Evolutionary conservation across 108 stramenopile genomes (phyloP), one percentile per base, ranked within the genome.

Genomic region (Nitzschia putrida): DNA sequence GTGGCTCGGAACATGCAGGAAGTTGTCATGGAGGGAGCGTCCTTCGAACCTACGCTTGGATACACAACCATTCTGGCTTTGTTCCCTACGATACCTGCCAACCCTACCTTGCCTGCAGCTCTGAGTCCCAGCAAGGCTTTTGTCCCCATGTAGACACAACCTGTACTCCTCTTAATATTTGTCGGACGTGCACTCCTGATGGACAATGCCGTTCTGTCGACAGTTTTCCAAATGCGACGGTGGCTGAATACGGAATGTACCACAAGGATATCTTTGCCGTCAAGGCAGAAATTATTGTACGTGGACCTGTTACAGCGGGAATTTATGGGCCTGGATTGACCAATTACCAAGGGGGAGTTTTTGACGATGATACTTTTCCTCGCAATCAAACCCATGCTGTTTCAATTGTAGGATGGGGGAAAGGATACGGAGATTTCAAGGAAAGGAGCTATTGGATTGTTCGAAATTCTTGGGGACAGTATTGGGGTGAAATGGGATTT

Each of bases 331-430:
- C 79, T 51, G 79, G 80, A 29, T 69, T 91, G n/a, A 61, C 86
- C 24, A 72, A 86, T 61, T 90, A 91, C 63, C 68, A 83, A 50
- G 87, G 89, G 23, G 95, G 97, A 18, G 86, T 95, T 55, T 66
- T 96, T 66, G 65, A 66, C 41, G 85, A 96, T 80, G 71, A 69
- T 10, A 25, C 67, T 26, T 76, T 64, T 22, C 71, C 71, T 21
- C 69, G 71, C 12, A 47, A 73, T 26, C 76, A 86, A 38, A 74
- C 67, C 8, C 97, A 98, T 73, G 91, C 94, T 57, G 87, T 98
- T 25, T 83, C 83, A 40, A 90, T 96, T 66, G 90, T 89, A 13
- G 97, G 97, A 8, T 98, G 91, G 94, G 97, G 96, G 3, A 63
- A 13, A 24, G 44, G 73, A 64, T 43, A 89, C 91, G 64, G 75